Evolutionary conservation across 805 yeast species (phyloP).

Genomic region (Debaryomyces maramus): DNA sequence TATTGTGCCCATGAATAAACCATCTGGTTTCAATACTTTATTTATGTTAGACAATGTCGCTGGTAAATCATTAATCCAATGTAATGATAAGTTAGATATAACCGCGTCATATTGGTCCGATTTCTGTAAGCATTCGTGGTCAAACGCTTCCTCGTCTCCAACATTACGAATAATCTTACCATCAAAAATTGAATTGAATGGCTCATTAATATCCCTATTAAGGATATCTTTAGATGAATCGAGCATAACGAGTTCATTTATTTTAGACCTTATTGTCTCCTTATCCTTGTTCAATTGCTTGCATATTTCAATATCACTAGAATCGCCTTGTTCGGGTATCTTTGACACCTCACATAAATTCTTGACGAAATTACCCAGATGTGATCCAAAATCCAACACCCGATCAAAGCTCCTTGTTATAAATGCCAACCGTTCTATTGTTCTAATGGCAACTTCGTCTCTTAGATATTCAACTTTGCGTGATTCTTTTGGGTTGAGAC

Average conservation of each 20-base stretch:
- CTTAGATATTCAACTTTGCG: constrained; percentile 69
- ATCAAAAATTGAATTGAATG: constrained; percentile 42
- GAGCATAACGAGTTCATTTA: constrained; percentile 59
- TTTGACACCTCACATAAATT: constrained; percentile 31
- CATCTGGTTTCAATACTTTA: constrained; percentile 69
- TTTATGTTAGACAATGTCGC: constrained; percentile 56
- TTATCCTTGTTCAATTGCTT: constrained; percentile 53
- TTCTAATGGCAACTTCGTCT: constrained; percentile 69
- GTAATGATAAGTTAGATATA: constrained; percentile 68
- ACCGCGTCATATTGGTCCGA: constrained; percentile 63
- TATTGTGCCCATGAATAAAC: constrained; percentile 77
- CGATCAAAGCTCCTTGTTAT: constrained; percentile 61
- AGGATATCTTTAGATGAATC: constrained; percentile 61
- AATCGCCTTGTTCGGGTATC: constrained; percentile 25
- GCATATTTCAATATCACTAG: constrained; percentile 40
- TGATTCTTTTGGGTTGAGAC: constrained; percentile 42
- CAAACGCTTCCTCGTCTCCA: constrained; percentile 68
- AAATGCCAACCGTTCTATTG: constrained; percentile 74
- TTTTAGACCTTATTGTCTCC: constrained; percentile 49
- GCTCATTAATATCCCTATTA: constrained; percentile 45
- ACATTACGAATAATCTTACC: constrained; percentile 51
- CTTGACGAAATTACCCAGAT: constrained; percentile 62
- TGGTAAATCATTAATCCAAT: constrained; percentile 89
- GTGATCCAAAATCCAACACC: constrained; percentile 71
- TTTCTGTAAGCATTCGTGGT: constrained; percentile 37